Evolutionary conservation across 73 alveolate species (phyloP).

Genomic region (Blepharisma stoltei): DNA sequence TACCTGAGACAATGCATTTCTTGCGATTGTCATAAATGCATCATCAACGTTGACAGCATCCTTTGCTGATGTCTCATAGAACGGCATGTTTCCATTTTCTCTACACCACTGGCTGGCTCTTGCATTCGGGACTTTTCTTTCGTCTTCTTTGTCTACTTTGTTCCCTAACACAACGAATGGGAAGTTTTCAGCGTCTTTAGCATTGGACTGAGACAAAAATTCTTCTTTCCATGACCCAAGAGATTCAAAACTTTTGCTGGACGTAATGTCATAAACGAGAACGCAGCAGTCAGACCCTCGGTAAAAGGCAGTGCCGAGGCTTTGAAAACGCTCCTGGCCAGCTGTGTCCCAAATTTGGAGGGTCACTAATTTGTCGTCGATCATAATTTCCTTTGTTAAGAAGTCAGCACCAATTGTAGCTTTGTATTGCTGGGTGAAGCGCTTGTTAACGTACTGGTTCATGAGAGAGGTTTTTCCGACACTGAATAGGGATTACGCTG

Average conservation of each 20-base stretch:
- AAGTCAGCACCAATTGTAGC: constrained; percentile 98
- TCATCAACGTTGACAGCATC: constrained; percentile 80
- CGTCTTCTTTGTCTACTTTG: constrained; percentile 67
- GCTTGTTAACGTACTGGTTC: constrained; percentile 80
- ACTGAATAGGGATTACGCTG: constrained; percentile 64
- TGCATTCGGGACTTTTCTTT: constrained; percentile 68
- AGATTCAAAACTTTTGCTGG: constrained; percentile 80
- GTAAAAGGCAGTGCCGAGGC: constrained; percentile 96
- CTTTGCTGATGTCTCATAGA: constrained; percentile 83
- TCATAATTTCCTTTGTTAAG: constrained; percentile 84
- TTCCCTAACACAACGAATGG: constrained; percentile 97
- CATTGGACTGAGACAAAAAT: constrained; percentile 77
- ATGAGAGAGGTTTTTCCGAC: constrained; percentile 95
- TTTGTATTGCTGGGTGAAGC: constrained; percentile 80
- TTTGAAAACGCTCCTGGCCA: constrained; percentile 72
- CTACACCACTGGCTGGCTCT: constrained; percentile 91
- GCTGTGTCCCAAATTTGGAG: constrained; percentile 68
- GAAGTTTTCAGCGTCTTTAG: constrained; percentile 90
- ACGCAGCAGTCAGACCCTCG: constrained; percentile 98
- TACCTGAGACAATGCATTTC: constrained; percentile 51
- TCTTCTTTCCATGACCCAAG: constrained; percentile 93
- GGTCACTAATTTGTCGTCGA: constrained; percentile 89
- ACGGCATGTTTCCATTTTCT: constrained; percentile 72
- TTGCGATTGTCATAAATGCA: constrained; percentile 79
- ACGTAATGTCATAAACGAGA: constrained; percentile 86